Evolutionary conservation across 345 rosid species (phyloP), one percentile per base, ranked within the genome.

Genomic region (Cardamine chenopodiifolia): DNA sequence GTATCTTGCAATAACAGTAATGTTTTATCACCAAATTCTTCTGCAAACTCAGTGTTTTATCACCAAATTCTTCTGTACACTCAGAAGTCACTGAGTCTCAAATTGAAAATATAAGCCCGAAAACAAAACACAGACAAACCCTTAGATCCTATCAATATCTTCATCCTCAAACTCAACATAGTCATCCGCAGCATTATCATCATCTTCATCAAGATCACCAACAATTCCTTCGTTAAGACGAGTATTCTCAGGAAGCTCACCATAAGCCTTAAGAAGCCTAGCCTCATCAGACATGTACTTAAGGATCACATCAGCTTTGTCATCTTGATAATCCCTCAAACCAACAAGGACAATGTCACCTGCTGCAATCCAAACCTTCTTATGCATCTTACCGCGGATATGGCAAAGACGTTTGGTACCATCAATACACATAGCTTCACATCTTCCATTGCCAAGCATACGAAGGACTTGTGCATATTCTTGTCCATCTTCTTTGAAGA

Each of bases 201-300:
- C 89, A 70, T 89, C 93, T 34, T 83, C 85, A 8, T 85, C 88
- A 17, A 89, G 81, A 79, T 84, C 87, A 13, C 86, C 87, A 48
- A 84, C 85, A 45, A 89, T 87, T 15, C 90, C 91, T 77, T 89
- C 94, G 29, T 89, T 89, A 72, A 87, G 89, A 44, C 89, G 81
- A 0, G 87, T 87, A 14, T 64, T 84, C 71, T 89, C 94, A 0
- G 94, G 94, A 62, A 90, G 89, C 83, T 89, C 92, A 35, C 95
- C 89, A 11, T 86, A 89, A 0, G 95, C 95, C 82, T 87, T 89
- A 35, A 87, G 82, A 49, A 88, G 91, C 86, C 96, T 80, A 1
- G 96, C 89, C 50, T 89, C 95, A 55, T 89, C 95, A 0, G 95
- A 90, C 91, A 89, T 87, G 47, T 89, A 89, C 86, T 89, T 89